Conservation (phyloP, 176 grass and related monocot species). For the Juncus inflexus region DNA sequence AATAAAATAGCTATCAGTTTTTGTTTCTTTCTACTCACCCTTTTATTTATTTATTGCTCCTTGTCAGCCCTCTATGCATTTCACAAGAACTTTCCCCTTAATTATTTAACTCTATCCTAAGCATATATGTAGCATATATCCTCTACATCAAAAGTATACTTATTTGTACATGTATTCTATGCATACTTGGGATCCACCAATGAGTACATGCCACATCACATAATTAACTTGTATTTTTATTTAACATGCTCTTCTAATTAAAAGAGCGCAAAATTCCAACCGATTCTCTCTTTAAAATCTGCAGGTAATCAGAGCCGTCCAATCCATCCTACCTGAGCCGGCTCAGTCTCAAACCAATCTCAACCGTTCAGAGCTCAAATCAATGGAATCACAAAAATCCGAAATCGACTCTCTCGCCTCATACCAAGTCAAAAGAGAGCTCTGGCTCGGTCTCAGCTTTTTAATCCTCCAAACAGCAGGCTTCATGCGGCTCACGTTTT, state of each 20-base stretch:
- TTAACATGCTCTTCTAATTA: conserved; percentile 22
- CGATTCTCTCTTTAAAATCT: conserved; percentile 24
- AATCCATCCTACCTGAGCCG: conserved; percentile 36
- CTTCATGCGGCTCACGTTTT: conserved; percentile 91
- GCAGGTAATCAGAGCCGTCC: conserved; percentile 74
- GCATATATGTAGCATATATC: no score
- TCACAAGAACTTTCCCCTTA: no score
- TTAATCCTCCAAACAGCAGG: conserved; percentile 58
- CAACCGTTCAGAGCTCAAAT: conserved; percentile 40
- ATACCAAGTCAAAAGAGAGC: conserved; percentile 48
- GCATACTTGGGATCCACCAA: no score
- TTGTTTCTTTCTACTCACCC: no score
- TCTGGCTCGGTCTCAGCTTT: conserved; percentile 65
- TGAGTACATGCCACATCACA: no score
- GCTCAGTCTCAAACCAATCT: background rate
- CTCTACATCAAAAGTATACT: no score
- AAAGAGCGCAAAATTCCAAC: conserved; percentile 57
- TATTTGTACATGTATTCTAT: no score
- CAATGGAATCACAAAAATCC: conserved; percentile 56
- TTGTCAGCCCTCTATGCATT: no score
- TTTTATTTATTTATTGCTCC: no score
- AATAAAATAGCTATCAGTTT: no score
- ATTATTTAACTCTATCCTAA: no score
- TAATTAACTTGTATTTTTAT: no score
- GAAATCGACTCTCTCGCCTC: conserved; percentile 48